A percentile compares a stretch with the other conserved stretches of the same genome.
phyloP scores from a whole-genome alignment of 2,329 filamentous ascomycete species.

The Fusarium sambucinum region DNA sequence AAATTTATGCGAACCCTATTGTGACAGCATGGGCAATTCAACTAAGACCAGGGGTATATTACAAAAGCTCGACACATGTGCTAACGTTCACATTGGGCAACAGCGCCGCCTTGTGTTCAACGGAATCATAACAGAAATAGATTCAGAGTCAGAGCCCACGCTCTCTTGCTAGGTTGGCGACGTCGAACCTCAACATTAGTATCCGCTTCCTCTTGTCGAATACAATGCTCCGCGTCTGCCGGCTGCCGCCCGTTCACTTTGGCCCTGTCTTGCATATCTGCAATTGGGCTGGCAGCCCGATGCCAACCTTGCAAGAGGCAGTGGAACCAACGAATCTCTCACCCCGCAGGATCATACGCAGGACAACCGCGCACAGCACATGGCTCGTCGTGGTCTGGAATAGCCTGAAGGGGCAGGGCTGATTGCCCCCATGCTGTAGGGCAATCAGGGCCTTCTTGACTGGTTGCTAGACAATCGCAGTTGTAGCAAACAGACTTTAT shows the following conservation, averaged over 20 bases:
- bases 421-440: constrained; percentile 21
- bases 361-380: constrained; percentile 36
- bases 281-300: constrained; percentile 16
- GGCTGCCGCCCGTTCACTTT: constrained; percentile 20
- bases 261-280: constrained; percentile 29
- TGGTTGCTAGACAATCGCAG: constrained; percentile 24
- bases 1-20: constrained; percentile 13
- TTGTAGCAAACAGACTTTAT: constrained; percentile 21
- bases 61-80: constrained; percentile 12
- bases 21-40: constrained; percentile 32
- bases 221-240: constrained; percentile 29
- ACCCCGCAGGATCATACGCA: constrained; percentile 37
- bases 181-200: constrained; percentile 22
- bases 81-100: constrained; percentile 28
- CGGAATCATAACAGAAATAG: neutral
- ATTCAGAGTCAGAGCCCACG: constrained; percentile 3
- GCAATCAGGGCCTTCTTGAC: constrained; percentile 8
- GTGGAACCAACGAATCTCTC: constrained; percentile 39
- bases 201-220: constrained; percentile 12
- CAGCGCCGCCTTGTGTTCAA: constrained; percentile 29
- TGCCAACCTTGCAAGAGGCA: constrained; percentile 17
- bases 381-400: constrained; percentile 25
- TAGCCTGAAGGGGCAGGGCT: constrained; percentile 24
- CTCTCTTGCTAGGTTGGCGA: constrained; percentile 24
- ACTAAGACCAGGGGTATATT: constrained; percentile 31